Evolutionary conservation across 2,329 filamentous ascomycete genomes (phyloP).

Genomic region (Monilinia fructicola): DNA sequence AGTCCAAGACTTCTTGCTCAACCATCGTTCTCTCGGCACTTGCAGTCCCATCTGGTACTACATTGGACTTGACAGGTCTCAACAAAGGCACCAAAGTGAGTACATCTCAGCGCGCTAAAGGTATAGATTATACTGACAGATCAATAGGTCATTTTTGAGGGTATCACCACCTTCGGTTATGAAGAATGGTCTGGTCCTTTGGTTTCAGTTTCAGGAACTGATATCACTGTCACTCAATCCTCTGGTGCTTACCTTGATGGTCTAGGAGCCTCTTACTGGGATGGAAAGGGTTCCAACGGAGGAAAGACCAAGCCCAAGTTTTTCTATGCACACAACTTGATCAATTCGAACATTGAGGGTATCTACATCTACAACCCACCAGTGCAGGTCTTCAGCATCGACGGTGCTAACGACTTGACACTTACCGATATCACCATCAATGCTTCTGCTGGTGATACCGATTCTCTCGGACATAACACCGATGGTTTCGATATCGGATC

Average conservation of each 20-base stretch:
- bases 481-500: conserved; percentile 53
- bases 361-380: conserved; percentile 55
- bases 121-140: background rate
- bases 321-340: conserved; percentile 54
- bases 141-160: conserved; percentile 56
- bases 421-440: conserved; percentile 55
- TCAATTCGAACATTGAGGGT: conserved; percentile 48
- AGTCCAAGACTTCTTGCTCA: conserved; percentile 52
- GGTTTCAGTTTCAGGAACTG: conserved; percentile 57
- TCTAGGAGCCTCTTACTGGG: conserved; percentile 59
- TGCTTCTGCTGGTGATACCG: conserved; percentile 52
- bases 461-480: conserved; percentile 48
- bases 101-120: background rate
- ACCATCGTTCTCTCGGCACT: conserved; percentile 55
- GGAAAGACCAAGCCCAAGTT: conserved; percentile 63
- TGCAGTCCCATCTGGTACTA: conserved; percentile 56
- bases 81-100: conserved; percentile 46
- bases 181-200: conserved; percentile 64
- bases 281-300: conserved; percentile 56
- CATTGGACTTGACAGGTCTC: conserved; percentile 58
- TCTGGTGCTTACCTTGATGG: conserved; percentile 55
- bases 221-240: conserved; percentile 54
- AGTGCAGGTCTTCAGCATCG: conserved; percentile 46
- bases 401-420: conserved; percentile 45
- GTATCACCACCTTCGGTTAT: conserved; percentile 66